Evolutionary conservation across 2,329 filamentous ascomycete species (phyloP).

Genomic region (Penicillium sp.): DNA sequence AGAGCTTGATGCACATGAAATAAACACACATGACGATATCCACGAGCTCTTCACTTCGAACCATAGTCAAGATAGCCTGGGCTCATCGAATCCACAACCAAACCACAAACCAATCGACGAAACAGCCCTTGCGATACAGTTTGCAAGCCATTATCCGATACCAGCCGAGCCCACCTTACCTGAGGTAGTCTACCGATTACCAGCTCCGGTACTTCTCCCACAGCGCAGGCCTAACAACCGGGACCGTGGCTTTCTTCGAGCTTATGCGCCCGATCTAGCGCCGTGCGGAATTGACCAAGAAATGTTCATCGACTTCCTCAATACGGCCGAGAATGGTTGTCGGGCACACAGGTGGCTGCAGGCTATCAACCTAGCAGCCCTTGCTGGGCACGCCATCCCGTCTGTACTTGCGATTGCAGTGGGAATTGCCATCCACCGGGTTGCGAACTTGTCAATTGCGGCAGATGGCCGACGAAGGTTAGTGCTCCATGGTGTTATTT

Average conservation of each 20-base stretch:
- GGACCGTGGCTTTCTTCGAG: slow-evolving; percentile 53
- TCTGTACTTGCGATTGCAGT: not conserved
- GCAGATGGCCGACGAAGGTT: not conserved
- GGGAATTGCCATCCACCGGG: not conserved
- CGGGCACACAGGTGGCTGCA: not conserved
- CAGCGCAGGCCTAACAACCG: slow-evolving; percentile 53
- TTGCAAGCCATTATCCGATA: not conserved
- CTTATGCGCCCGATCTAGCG: slow-evolving; percentile 53
- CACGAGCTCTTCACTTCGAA: not conserved
- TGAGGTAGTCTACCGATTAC: no score
- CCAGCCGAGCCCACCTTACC: not conserved
- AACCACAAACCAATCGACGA: not conserved
- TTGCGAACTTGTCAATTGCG: not conserved
- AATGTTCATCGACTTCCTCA: slow-evolving; percentile 51
- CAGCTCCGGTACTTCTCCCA: slow-evolving; percentile 25
- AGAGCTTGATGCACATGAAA: not conserved
- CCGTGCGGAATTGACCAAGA: slow-evolving; percentile 49
- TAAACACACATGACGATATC: not conserved
- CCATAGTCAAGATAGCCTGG: not conserved
- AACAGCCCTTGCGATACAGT: not conserved
- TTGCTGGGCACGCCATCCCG: not conserved
- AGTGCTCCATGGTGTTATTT: not conserved
- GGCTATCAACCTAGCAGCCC: not conserved
- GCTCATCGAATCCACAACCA: not conserved
- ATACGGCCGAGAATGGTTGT: slow-evolving; percentile 34